phyloP scores from a whole-genome alignment of 1,139 yeast genomes.

The Kurtzmaniella quercitrusa region DNA sequence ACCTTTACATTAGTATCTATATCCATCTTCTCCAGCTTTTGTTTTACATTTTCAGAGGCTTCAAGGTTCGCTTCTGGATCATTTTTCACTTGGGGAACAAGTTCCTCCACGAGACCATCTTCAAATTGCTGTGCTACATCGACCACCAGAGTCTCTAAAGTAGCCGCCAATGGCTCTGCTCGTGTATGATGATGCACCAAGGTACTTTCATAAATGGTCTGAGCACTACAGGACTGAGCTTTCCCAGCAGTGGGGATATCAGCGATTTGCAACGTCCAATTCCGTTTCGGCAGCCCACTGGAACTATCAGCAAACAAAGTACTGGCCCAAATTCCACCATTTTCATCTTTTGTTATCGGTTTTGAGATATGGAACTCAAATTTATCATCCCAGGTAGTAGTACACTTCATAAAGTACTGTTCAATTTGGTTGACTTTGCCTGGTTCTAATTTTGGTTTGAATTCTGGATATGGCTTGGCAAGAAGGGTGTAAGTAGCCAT shows the following conservation, averaged over 20 bases:
- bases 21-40: no score
- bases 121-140: background rate
- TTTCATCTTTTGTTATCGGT: conserved; percentile 21
- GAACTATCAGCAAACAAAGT: conserved; percentile 27
- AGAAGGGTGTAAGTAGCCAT: conserved; percentile 42
- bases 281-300: conserved; percentile 15
- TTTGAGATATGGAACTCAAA: conserved; percentile 22
- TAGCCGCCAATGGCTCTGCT: conserved; percentile 13
- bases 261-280: conserved; percentile 65
- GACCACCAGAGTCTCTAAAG: background rate
- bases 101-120: background rate
- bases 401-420: conserved; percentile 43
- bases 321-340: conserved; percentile 20
- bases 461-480: conserved; percentile 39
- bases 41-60: no score
- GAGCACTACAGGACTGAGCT: conserved; percentile 56
- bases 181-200: conserved; percentile 44
- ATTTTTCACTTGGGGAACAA: background rate
- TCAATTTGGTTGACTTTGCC: conserved; percentile 50
- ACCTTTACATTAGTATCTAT: background rate
- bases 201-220: conserved; percentile 67
- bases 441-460: conserved; percentile 46
- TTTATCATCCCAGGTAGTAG: conserved; percentile 37
- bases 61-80: background rate
- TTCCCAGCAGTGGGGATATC: conserved; percentile 91